Conservation (phyloP, 108 stramenopile species). For the Cyclotella baltica region DNA sequence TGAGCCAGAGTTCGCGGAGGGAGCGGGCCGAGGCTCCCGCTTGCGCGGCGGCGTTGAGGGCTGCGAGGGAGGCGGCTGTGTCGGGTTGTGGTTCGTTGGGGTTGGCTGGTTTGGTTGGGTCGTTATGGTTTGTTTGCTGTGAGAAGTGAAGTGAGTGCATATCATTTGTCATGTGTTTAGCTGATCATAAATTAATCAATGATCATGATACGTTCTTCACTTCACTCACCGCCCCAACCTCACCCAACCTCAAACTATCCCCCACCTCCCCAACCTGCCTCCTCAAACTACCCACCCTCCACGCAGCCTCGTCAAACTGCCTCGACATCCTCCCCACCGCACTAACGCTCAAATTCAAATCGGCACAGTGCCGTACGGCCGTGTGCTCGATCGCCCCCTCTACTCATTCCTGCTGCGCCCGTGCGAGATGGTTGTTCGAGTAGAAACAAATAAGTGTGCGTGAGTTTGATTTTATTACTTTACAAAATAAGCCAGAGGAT, state of each 20-base stretch:
- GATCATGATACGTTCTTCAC: not conserved
- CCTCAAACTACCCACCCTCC: slow-evolving; percentile 68
- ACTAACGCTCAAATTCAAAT: slow-evolving; percentile 83
- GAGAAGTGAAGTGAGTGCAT: not conserved
- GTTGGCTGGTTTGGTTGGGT: slow-evolving; percentile 32
- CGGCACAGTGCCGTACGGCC: slow-evolving; percentile 81
- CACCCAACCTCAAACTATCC: slow-evolving; percentile 64
- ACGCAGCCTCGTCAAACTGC: slow-evolving; percentile 80
- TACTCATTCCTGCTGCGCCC: slow-evolving; percentile 65
- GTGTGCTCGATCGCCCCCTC: slow-evolving; percentile 89
- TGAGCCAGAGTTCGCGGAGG: slow-evolving; percentile 88
- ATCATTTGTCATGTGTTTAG: not conserved
- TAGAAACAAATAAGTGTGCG: slow-evolving; percentile 27
- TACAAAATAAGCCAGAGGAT: too few relatives aligned
- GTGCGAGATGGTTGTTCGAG: slow-evolving; percentile 62
- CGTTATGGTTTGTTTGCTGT: not conserved
- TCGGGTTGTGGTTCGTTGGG: slow-evolving; percentile 42
- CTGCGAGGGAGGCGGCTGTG: slow-evolving; percentile 22
- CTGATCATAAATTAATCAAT: not conserved
- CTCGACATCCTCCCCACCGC: slow-evolving; percentile 83
- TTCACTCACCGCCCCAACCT: slow-evolving; percentile 17
- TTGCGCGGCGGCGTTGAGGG: slow-evolving; percentile 25
- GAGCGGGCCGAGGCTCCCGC: slow-evolving; percentile 68
- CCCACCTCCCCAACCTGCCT: slow-evolving; percentile 84
- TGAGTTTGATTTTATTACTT: slow-evolving; percentile 1